phyloP scores from a whole-genome alignment of 148 eudicot genomes.

The Amaranthus palmeri region DNA sequence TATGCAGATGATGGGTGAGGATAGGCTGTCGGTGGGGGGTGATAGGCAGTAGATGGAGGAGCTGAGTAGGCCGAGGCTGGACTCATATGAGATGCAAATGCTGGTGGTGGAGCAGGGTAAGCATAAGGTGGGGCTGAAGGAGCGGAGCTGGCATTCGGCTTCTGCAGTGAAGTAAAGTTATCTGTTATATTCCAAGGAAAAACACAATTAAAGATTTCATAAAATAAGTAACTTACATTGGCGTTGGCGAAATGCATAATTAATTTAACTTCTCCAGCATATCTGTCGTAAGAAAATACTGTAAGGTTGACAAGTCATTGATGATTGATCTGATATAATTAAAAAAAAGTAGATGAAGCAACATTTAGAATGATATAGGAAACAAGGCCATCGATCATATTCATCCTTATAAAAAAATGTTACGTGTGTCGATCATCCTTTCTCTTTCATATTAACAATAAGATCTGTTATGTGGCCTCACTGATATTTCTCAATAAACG shows the following conservation, averaged over 20 bases:
- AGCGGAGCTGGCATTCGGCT: conserved; percentile 37
- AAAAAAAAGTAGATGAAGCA: not conserved
- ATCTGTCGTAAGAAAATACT: conserved; percentile 34
- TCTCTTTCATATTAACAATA: not conserved
- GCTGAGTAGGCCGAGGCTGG: conserved; percentile 28
- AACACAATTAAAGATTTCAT: not conserved
- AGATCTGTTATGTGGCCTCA: not conserved
- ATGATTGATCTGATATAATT: not conserved
- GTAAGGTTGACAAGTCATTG: not conserved
- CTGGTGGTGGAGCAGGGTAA: conserved; percentile 47
- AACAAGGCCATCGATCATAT: not conserved
- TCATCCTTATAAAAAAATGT: too few species aligned
- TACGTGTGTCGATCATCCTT: not conserved
- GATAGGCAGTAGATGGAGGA: conserved; percentile 26
- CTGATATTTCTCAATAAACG: not conserved
- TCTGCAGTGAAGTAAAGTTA: conserved; percentile 36
- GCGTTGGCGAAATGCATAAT: conserved; percentile 71
- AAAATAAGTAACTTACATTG: conserved; percentile 38
- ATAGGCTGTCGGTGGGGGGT: conserved; percentile 24
- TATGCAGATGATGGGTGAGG: conserved; percentile 26
- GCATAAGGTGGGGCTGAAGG: conserved; percentile 61
- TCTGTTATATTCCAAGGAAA: not conserved
- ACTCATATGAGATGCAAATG: conserved; percentile 8
- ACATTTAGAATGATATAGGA: not conserved
- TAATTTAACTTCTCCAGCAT: conserved; percentile 88